Conservation (phyloP, 2,329 filamentous ascomycete genomes). For the Huntiella abstrusa region DNA sequence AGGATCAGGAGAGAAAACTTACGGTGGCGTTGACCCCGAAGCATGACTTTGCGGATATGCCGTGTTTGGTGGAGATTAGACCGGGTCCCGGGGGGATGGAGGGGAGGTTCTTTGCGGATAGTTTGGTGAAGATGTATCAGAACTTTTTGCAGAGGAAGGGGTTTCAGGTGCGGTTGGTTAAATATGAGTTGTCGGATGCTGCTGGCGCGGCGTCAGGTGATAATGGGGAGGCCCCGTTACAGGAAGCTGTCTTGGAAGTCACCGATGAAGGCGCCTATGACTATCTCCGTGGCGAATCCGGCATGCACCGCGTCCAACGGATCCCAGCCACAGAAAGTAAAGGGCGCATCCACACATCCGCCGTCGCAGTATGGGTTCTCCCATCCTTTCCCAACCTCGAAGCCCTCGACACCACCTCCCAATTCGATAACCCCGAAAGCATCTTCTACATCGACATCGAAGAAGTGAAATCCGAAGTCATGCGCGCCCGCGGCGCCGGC, state of each 20-base stretch:
- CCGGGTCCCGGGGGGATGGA: slow-evolving; percentile 86
- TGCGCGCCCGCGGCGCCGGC: slow-evolving; percentile 80
- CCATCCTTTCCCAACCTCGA: slow-evolving; percentile 53
- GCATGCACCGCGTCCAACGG: slow-evolving; percentile 87
- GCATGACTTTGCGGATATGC: slow-evolving; percentile 77
- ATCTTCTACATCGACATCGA: slow-evolving; percentile 77
- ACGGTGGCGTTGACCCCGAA: slow-evolving; percentile 64
- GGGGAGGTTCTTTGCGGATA: slow-evolving; percentile 73
- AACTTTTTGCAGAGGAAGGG: slow-evolving; percentile 53
- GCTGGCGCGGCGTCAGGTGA: slow-evolving; percentile 31
- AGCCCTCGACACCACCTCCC: slow-evolving; percentile 28
- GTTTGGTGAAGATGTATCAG: slow-evolving; percentile 80
- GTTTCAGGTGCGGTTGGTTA: slow-evolving; percentile 49
- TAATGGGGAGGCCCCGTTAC: slow-evolving; percentile 48
- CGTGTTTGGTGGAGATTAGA: slow-evolving; percentile 79
- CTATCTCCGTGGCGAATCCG: slow-evolving; percentile 66
- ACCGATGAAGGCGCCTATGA: slow-evolving; percentile 62
- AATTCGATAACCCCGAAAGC: slow-evolving; percentile 68
- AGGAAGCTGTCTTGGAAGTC: slow-evolving; percentile 78
- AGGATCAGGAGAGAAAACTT: slow-evolving; percentile 44
- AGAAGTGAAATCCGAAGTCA: slow-evolving; percentile 71
- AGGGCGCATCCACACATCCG: slow-evolving; percentile 83
- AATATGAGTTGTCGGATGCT: slow-evolving; percentile 58
- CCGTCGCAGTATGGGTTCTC: slow-evolving; percentile 79
- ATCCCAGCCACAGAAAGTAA: slow-evolving; percentile 81